These are phyloP conservation scores for Styphnolobium japonicum DNA, from an alignment of 306 rosid species.

Conservation along the genomic window DNA sequence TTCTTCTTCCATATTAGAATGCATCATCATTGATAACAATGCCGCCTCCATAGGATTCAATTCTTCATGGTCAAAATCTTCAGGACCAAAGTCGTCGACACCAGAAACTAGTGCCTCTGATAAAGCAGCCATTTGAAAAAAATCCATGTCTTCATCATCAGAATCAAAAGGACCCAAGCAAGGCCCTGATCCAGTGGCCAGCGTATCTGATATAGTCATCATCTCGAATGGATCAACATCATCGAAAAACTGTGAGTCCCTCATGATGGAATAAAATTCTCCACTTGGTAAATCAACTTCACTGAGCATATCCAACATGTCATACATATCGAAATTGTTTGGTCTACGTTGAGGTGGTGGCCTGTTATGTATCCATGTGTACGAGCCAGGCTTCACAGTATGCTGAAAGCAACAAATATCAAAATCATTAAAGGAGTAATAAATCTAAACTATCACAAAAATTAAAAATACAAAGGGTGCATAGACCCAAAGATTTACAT, in stretches of 20 bases:
- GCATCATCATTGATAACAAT: constrained; percentile 38
- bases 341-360: constrained; percentile 37
- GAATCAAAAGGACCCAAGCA: constrained; percentile 30
- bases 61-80: constrained; percentile 24
- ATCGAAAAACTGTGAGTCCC: neutral
- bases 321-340: constrained; percentile 17
- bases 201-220: constrained; percentile 31
- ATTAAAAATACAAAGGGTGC: neutral
- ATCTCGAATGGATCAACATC: constrained; percentile 34
- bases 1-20: constrained; percentile 32
- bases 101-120: constrained; percentile 30
- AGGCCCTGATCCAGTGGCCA: constrained; percentile 31
- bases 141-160: constrained; percentile 14
- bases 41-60: constrained; percentile 34
- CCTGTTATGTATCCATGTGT: constrained; percentile 32
- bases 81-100: constrained; percentile 27
- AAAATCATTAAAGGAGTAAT: constrained; percentile 8
- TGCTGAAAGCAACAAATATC: constrained; percentile 40
- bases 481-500: neutral
- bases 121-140: constrained; percentile 30
- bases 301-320: constrained; percentile 34
- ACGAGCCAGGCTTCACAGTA: constrained; percentile 45
- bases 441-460: neutral
- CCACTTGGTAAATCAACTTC: constrained; percentile 35
- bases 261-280: constrained; percentile 35